These are phyloP conservation scores for Chalara sp. DNA, from an alignment of 2,329 filamentous ascomycete genomes.

Conservation along the genomic window DNA sequence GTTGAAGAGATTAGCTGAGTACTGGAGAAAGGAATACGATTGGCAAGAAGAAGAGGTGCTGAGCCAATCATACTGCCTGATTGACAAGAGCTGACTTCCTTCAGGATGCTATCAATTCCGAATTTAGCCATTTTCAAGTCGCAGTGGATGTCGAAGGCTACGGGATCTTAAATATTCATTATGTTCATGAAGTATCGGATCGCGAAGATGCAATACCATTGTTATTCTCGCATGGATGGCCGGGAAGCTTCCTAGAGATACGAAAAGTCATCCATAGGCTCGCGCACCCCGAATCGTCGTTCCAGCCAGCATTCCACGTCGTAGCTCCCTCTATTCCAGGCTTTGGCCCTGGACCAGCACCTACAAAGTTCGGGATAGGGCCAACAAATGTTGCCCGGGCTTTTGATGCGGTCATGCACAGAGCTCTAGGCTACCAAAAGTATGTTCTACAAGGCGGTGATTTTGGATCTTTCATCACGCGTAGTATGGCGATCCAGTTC, in stretches of 20 bases:
- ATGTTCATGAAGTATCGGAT: slow-evolving; percentile 49
- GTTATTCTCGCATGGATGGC: slow-evolving; percentile 62
- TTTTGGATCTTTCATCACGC: slow-evolving; percentile 52
- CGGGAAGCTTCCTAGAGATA: slow-evolving; percentile 61
- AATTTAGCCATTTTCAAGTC: slow-evolving; percentile 48
- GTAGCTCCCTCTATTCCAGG: slow-evolving; percentile 51
- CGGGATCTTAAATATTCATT: slow-evolving; percentile 52
- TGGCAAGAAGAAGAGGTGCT: slow-evolving; percentile 56
- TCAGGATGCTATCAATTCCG: no score
- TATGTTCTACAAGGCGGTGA: slow-evolving; percentile 10
- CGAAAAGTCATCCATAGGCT: slow-evolving; percentile 24
- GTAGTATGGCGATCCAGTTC: slow-evolving; percentile 41
- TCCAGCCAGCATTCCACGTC: slow-evolving; percentile 25
- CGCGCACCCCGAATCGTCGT: background rate
- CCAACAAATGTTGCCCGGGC: background rate
- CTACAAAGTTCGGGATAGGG: slow-evolving; percentile 12
- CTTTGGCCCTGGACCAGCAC: slow-evolving; percentile 38
- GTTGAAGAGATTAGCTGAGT: slow-evolving; percentile 25
- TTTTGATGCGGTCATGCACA: slow-evolving; percentile 45
- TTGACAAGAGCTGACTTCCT: no score
- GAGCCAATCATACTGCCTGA: slow-evolving; percentile 33
- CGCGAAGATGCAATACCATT: slow-evolving; percentile 51
- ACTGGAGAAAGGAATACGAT: slow-evolving; percentile 45
- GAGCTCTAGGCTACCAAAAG: slow-evolving; percentile 47
- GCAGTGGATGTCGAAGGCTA: slow-evolving; percentile 48